Evolutionary conservation across 305 asterid genomes (phyloP), one percentile per base, ranked within the genome.

Genomic region (Solanum hybrid): DNA sequence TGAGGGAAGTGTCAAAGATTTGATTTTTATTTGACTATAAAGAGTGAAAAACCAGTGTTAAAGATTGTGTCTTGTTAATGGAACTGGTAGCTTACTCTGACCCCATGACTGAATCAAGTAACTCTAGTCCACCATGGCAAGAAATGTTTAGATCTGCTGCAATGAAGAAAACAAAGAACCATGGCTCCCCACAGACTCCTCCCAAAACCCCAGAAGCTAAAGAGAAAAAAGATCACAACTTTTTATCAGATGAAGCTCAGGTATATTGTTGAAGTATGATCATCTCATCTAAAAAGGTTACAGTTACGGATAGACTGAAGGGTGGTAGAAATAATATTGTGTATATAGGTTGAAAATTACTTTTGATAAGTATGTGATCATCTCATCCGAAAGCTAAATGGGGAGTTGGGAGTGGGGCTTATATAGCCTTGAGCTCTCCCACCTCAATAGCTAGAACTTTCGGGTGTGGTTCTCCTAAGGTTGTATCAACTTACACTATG

Each of bases 101-200:
- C 92, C 93, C 92, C 88, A 82, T 95, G 26, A 90, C 27, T 90
- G 85, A 87, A 75, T 91, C 92, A 45, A 91, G 91, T 69, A 81
- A 66, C 87, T 42, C 87, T 42, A 42, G 10, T 3, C 94, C 93
- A 4, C 94, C 99, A 42, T 97, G 99, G 99, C 95, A 95, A 92
- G 99, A 97, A 72, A 97, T 97, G 98, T 95, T 96, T 90, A 92
- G 98, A 95, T 97, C 98, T 90, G 99, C 97, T n/a, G 95, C 99
- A 37, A 80, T 90, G 88, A 92, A 97, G 77, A 95, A 95, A 78
- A 97, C 91, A 35, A 77, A 88, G 19, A 17, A 87, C 8, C 42
- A 34, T 56, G 72, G 72, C 7, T 17, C 88, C 11, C 86, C 92
- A 90, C 90, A 84, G 90, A 86, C 86, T 86, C 90, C 91, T 7